Percentiles rank a stretch among this genome's conserved stretches.
Evolutionary conservation across 2,329 filamentous ascomycete species (phyloP).

Genomic region (Paraconiothyrium brasiliense): DNA sequence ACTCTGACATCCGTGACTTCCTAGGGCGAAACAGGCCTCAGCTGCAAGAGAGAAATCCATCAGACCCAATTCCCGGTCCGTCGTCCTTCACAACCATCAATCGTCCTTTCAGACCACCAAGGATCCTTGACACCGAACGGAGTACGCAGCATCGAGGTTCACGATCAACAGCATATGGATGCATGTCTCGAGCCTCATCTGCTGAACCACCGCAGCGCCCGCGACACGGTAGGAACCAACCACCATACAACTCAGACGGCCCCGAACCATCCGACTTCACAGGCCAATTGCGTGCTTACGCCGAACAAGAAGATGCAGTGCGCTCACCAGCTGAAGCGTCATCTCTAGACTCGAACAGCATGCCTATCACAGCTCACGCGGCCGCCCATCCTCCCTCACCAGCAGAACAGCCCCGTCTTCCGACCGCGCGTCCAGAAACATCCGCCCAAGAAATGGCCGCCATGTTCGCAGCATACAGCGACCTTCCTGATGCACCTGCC

Average conservation of each 20-base stretch:
- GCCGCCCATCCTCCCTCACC: not conserved
- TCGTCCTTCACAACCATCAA: conserved; percentile 26
- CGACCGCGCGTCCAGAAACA: conserved; percentile 3
- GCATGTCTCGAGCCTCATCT: conserved; percentile 10
- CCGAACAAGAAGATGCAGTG: conserved; percentile 6
- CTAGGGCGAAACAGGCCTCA: conserved; percentile 20
- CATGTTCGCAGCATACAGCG: conserved; percentile 13
- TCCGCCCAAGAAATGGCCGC: conserved; percentile 5
- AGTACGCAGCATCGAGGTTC: not conserved
- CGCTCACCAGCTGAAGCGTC: not conserved
- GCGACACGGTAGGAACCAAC: not conserved
- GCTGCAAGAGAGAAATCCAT: conserved; percentile 3
- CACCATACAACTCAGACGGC: not conserved
- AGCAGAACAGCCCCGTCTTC: not conserved
- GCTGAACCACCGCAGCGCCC: conserved; percentile 10
- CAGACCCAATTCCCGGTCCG: not conserved
- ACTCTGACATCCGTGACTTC: conserved; percentile 40
- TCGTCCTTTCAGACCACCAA: not conserved
- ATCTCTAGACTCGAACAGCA: not conserved
- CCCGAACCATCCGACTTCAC: conserved; percentile 6
- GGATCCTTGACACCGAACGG: not conserved
- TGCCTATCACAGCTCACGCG: not conserved
- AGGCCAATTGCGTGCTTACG: conserved; percentile 21
- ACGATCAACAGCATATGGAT: not conserved
- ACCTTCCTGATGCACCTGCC: conserved; percentile 10